Conservation (phyloP, 495 filamentous ascomycete species). For the Trypethelium eluteriae region DNA sequence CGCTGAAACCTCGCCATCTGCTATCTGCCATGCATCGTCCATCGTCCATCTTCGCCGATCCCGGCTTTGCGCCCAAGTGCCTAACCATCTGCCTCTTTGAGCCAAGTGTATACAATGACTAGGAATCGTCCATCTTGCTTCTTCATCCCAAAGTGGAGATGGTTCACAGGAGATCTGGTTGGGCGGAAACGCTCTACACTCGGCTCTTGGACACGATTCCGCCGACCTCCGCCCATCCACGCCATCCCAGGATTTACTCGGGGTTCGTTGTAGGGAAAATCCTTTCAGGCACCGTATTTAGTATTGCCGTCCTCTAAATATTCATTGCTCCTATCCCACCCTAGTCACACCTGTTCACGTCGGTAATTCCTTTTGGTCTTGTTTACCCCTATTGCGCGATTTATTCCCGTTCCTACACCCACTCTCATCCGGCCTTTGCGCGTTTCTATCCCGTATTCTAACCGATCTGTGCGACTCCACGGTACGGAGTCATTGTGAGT, state of each 20-base stretch:
- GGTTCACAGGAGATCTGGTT: neutral
- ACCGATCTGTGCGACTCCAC: too few species aligned
- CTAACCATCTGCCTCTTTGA: too few species aligned
- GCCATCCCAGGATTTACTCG: neutral
- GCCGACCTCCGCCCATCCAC: neutral
- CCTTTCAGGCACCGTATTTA: slow-evolving; percentile 1
- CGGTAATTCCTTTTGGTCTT: neutral
- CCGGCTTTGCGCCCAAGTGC: neutral
- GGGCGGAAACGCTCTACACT: neutral
- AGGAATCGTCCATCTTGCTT: neutral
- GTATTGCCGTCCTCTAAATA: neutral
- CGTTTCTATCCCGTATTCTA: too few species aligned
- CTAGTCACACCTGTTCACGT: neutral
- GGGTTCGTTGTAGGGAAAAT: neutral
- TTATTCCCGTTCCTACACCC: too few species aligned
- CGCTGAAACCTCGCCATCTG: slow-evolving; percentile 1
- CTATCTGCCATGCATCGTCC: neutral
- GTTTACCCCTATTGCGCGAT: too few species aligned
- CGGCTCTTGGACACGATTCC: neutral
- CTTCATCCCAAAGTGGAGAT: neutral
- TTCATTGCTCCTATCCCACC: neutral
- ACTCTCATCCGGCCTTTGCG: too few species aligned
- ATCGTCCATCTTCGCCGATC: neutral
- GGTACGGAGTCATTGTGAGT: too few species aligned
- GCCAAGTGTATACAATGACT: too few species aligned